Percentiles rank a stretch among this genome's conserved stretches.
These are phyloP conservation scores for Glaciozyma antarctica DNA, from an alignment of 768 basidiomycete species.

Conservation along the genomic window DNA sequence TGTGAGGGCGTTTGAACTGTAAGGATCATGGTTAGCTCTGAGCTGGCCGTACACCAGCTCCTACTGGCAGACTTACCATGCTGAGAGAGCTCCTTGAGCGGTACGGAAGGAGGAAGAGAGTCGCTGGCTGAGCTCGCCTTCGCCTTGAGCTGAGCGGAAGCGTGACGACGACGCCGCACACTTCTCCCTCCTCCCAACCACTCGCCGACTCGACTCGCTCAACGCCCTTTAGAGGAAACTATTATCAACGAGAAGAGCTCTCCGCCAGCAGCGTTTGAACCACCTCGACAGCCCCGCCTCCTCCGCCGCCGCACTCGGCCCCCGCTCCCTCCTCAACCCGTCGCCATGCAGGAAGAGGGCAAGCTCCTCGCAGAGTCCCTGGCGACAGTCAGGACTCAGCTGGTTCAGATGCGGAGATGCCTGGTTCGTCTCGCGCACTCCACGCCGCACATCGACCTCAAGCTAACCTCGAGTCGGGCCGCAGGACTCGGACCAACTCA, in stretches of 20 bases:
- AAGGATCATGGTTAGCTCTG: no score
- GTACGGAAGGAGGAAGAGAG: no score
- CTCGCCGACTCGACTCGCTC: background rate
- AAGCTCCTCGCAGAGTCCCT: constrained; percentile 27
- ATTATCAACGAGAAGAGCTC: no score
- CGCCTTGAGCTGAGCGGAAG: no score
- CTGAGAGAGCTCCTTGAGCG: no score
- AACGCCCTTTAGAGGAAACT: background rate
- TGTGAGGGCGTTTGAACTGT: constrained; percentile 26
- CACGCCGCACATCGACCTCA: background rate
- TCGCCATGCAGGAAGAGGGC: constrained; percentile 8
- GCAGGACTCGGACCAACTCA: constrained; percentile 88
- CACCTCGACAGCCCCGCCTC: background rate
- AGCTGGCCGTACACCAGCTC: no score
- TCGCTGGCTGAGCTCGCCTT: no score
- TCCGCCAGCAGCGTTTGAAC: no score
- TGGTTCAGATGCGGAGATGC: constrained; percentile 25
- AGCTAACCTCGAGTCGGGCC: background rate
- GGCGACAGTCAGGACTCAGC: constrained; percentile 28
- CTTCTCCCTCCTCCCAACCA: background rate
- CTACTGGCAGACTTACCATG: no score
- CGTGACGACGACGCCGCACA: no score
- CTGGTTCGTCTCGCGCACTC: constrained; percentile 21
- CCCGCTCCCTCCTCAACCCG: background rate
- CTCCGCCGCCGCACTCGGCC: background rate